A percentile compares a stretch with the other conserved stretches of the same genome.
Conservation (phyloP, 352 stramenopile genomes). For the Phytophthora lateralis region DNA sequence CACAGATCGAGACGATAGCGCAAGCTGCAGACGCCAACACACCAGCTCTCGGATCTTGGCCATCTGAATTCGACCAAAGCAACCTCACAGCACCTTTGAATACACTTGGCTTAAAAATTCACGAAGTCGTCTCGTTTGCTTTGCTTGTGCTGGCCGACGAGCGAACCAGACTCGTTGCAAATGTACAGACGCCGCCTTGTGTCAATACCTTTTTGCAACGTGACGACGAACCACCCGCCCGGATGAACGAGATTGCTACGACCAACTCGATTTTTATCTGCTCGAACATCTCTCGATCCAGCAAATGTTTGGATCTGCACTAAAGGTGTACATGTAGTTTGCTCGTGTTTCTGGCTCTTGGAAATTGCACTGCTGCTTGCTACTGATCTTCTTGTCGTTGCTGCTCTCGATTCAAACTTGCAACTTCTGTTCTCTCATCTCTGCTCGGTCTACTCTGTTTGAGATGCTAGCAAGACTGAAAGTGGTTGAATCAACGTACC, state of each 20-base stretch:
- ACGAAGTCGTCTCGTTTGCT: constrained; percentile 18
- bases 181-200: constrained; percentile 55
- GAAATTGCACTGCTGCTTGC: constrained; percentile 12
- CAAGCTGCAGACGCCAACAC: constrained; percentile 31
- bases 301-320: constrained; percentile 78
- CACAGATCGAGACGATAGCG: constrained; percentile 22
- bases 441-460: constrained; percentile 23
- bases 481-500: constrained; percentile 10
- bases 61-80: constrained; percentile 68
- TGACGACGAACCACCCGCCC: constrained; percentile 58
- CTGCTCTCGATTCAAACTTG: constrained; percentile 33
- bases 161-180: constrained; percentile 67
- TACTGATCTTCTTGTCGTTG: constrained; percentile 41
- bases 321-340: constrained; percentile 34
- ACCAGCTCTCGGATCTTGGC: constrained; percentile 52
- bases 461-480: constrained; percentile 13
- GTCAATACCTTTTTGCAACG: constrained; percentile 70
- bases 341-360: constrained; percentile 22
- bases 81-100: constrained; percentile 63
- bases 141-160: constrained; percentile 32
- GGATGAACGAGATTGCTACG: constrained; percentile 57
- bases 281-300: constrained; percentile 63
- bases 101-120: constrained; percentile 27
- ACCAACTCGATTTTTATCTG: constrained; percentile 54
- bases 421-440: constrained; percentile 4